phyloP scores from a whole-genome alignment of 1,139 yeast genomes.

The Yamadazyma kanchanaburiensis region DNA sequence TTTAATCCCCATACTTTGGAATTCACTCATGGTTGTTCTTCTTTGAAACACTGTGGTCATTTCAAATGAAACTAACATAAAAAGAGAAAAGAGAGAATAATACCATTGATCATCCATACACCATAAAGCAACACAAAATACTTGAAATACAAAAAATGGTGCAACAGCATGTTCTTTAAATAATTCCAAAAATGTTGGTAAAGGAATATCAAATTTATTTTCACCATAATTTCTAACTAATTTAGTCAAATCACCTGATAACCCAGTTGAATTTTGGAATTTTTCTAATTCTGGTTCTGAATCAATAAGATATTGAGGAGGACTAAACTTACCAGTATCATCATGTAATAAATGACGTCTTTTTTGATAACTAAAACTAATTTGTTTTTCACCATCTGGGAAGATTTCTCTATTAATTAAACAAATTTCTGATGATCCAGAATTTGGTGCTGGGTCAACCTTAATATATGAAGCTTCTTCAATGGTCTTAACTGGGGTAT shows the following conservation, averaged over 20 bases:
- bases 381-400: constrained; percentile 59
- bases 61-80: constrained; percentile 92
- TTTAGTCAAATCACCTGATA: constrained; percentile 55
- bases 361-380: constrained; percentile 84
- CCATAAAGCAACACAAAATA: constrained; percentile 95
- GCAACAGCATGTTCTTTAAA: constrained; percentile 98
- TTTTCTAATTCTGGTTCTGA: constrained; percentile 53
- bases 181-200: constrained; percentile 86
- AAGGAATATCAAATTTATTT: constrained; percentile 89
- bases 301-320: constrained; percentile 80
- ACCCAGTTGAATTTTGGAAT: constrained; percentile 64
- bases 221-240: constrained; percentile 67
- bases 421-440: constrained; percentile 83
- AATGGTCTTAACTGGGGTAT: constrained; percentile 47
- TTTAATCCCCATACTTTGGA: constrained; percentile 95
- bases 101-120: constrained; percentile 97
- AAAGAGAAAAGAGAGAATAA: constrained; percentile 83
- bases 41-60: constrained; percentile 95
- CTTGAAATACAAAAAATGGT: constrained; percentile 94
- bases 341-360: constrained; percentile 77
- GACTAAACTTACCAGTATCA: constrained; percentile 56
- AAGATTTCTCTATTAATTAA: constrained; percentile 54
- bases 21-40: constrained; percentile 89
- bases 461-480: constrained; percentile 68
- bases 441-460: constrained; percentile 79